Base-by-base conservation (phyloP, 208 protist genomes). In the Crithidia mellificae region DNA sequence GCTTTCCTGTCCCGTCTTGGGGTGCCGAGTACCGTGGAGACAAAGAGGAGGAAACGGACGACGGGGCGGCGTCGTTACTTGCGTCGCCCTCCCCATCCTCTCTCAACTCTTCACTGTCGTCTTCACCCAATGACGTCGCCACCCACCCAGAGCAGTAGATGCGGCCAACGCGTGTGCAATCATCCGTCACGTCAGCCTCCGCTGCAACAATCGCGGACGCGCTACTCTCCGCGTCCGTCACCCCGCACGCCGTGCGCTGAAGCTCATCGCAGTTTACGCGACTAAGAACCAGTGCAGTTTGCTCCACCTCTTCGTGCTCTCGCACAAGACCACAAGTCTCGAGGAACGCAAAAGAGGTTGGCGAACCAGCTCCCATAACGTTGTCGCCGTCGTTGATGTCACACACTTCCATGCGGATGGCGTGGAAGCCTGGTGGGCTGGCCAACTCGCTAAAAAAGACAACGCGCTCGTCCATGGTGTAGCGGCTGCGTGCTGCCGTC, bases 121-220 rank as follows among this genome's bases (percentile, higher is more conserved):
- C 17, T 11, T 39, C 32, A 11, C 34, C 34, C 38, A 64, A 11
- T 38, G 34, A 7, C 7, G 63, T 61, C 6, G 70, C 70, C 4
- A 76, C 63, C 63, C 62, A 76, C 12, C 70, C 70, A 24, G 55
- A 70, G 41, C 70, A 76, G 56, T 69, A 64, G 6, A 76, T 39
- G 6, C 27, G 46, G 19, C 63, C 70, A 4, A 15, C 34, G n/a
- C 27, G 55, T 30, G 66, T 38, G 8, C 19, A 22, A 27, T 54
- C 25, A 12, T 59, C 14, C 20, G 4, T 17, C 6, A 20, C 41
- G 14, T 46, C 41, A 46, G n/a, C 17, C 4, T 46, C 41, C 4
- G n/a, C 8, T 20, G n/a, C 8, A 12, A 12, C 36, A 12, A 15
- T 41, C 36, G 36, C 12, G 12, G 9, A 41, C 36, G 6, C 17